Evolutionary conservation across 306 rosid genomes (phyloP).

Genomic region (Pterocarpus macrocarpus): DNA sequence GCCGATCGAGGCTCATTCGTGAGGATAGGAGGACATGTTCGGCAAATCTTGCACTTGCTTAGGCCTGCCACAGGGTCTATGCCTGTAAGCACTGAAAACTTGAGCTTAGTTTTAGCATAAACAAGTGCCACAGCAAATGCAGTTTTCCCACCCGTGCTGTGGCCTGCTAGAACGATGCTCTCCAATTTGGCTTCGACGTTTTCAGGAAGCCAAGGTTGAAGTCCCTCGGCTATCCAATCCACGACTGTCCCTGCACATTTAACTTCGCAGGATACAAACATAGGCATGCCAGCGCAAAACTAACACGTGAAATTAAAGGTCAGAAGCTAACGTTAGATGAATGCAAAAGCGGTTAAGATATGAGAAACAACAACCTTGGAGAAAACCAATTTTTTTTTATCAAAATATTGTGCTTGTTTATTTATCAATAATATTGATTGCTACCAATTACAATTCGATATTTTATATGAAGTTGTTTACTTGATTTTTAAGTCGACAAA

Average conservation of each 20-base stretch:
- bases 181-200: constrained; percentile 48
- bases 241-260: constrained; percentile 51
- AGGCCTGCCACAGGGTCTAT: constrained; percentile 66
- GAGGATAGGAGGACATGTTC: constrained; percentile 55
- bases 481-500: too few relatives aligned
- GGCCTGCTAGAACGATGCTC: constrained; percentile 53
- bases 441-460: too few relatives aligned
- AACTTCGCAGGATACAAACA: constrained; percentile 47
- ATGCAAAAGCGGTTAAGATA: too few relatives aligned
- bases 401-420: too few relatives aligned
- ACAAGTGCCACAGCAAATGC: constrained; percentile 66
- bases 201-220: constrained; percentile 50
- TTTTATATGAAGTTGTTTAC: too few relatives aligned
- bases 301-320: too few relatives aligned
- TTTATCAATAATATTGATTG: too few relatives aligned
- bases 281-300: neutral
- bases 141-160: constrained; percentile 69
- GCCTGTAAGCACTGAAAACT: constrained; percentile 54
- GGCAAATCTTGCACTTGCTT: constrained; percentile 3
- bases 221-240: constrained; percentile 59
- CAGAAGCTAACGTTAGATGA: too few relatives aligned
- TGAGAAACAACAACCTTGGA: too few relatives aligned
- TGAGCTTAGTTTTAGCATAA: constrained; percentile 37
- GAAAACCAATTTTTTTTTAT: too few relatives aligned
- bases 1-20: constrained; percentile 33